phyloP scores from a whole-genome alignment of 306 rosid species.

The Trifolium pratense region DNA sequence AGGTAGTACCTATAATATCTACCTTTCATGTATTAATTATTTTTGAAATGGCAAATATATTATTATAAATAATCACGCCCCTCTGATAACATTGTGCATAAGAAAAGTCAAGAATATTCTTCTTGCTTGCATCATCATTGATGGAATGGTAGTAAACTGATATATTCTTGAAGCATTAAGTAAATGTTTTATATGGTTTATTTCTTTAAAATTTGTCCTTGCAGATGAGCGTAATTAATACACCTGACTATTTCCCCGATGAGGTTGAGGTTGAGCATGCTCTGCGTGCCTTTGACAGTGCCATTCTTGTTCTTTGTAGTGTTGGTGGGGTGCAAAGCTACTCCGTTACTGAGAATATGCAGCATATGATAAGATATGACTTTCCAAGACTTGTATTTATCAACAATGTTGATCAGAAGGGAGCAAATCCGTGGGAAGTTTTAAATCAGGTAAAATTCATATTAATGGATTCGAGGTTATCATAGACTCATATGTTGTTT shows the following conservation, averaged over 20 bases:
- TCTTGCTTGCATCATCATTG: not conserved
- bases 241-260: not conserved
- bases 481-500: not conserved
- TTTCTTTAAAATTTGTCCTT: not conserved
- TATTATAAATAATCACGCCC: too few relatives aligned
- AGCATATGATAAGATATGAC: not conserved
- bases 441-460: not conserved
- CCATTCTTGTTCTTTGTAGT: not conserved
- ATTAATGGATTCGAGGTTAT: not conserved
- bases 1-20: not conserved
- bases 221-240: not conserved
- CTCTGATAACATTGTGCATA: too few relatives aligned
- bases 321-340: not conserved
- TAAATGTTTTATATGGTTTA: too few relatives aligned
- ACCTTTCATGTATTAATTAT: too few relatives aligned
- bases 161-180: not conserved
- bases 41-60: too few relatives aligned
- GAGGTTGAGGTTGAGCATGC: not conserved
- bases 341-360: not conserved
- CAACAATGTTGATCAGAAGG: not conserved
- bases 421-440: constrained; percentile 2
- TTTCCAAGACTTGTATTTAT: not conserved
- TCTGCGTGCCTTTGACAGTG: not conserved
- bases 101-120: not conserved
- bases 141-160: not conserved